Evolutionary conservation across 805 yeast genomes (phyloP).

Genomic region (Kodamaea hsintzibuensis): DNA sequence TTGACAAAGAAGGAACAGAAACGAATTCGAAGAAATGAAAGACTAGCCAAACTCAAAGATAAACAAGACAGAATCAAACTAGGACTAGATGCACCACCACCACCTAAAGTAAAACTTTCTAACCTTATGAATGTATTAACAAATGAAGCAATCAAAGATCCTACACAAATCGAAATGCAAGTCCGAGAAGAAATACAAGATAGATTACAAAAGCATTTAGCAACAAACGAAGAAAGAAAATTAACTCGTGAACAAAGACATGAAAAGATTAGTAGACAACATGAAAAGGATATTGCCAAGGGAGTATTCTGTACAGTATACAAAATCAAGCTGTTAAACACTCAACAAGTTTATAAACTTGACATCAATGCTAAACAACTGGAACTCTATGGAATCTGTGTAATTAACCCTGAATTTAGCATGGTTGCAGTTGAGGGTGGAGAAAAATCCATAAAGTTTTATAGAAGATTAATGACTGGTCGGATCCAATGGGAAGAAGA

Average conservation of each 20-base stretch:
- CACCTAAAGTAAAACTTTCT: slow-evolving; percentile 80
- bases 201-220: slow-evolving; percentile 58
- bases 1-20: slow-evolving; percentile 78
- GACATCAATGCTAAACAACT: slow-evolving; percentile 80
- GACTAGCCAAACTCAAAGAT: slow-evolving; percentile 64
- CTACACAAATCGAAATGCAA: slow-evolving; percentile 76
- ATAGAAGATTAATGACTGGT: slow-evolving; percentile 56
- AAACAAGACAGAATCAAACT: slow-evolving; percentile 73
- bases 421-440: slow-evolving; percentile 79
- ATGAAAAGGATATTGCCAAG: slow-evolving; percentile 47
- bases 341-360: slow-evolving; percentile 70
- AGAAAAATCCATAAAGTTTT: slow-evolving; percentile 58
- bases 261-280: slow-evolving; percentile 43
- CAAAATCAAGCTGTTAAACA: slow-evolving; percentile 55
- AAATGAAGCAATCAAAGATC: slow-evolving; percentile 82
- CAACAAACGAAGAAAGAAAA: slow-evolving; percentile 61
- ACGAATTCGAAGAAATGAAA: slow-evolving; percentile 66
- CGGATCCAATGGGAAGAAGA: slow-evolving; percentile 68
- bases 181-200: slow-evolving; percentile 70
- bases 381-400: slow-evolving; percentile 62
- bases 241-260: slow-evolving; percentile 57
- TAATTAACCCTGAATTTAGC: slow-evolving; percentile 47
- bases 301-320: slow-evolving; percentile 64
- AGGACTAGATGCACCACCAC: slow-evolving; percentile 86
- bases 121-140: slow-evolving; percentile 87